phyloP scores from a whole-genome alignment of 257 asterid species.

The Gentiana dahurica region DNA sequence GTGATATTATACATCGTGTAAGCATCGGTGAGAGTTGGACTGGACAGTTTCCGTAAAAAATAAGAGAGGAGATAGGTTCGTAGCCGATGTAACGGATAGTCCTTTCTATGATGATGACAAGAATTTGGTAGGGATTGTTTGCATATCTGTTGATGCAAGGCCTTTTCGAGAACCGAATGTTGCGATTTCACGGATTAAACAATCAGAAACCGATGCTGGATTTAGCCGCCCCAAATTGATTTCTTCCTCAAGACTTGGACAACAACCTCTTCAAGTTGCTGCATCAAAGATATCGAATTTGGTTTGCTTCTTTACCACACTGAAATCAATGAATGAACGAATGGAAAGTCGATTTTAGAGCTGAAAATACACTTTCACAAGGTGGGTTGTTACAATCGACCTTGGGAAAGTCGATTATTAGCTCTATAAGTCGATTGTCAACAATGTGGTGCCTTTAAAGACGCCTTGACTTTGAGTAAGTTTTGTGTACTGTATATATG shows the following conservation, averaged over 20 bases:
- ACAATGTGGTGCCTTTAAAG: too few relatives aligned
- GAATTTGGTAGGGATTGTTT: slow-evolving; percentile 50
- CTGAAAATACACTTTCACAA: too few relatives aligned
- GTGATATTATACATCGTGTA: slow-evolving; percentile 40
- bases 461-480: not conserved
- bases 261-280: slow-evolving; percentile 75
- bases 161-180: slow-evolving; percentile 47
- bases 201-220: slow-evolving; percentile 26
- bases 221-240: slow-evolving; percentile 31
- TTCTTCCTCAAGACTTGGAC: slow-evolving; percentile 54
- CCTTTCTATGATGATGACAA: slow-evolving; percentile 83
- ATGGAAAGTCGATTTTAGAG: too few relatives aligned
- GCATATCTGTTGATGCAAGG: slow-evolving; percentile 51
- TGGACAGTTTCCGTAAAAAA: slow-evolving; percentile 60
- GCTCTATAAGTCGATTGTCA: too few relatives aligned
- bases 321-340: too few relatives aligned
- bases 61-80: slow-evolving; percentile 51
- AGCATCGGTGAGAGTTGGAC: slow-evolving; percentile 73
- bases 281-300: slow-evolving; percentile 77
- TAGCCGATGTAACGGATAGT: slow-evolving; percentile 47
- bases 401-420: too few relatives aligned
- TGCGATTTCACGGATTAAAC: slow-evolving; percentile 19
- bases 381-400: too few relatives aligned
- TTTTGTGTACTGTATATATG: slow-evolving; percentile 9
- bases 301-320: slow-evolving; percentile 31